Evolutionary conservation across 495 filamentous ascomycete species (phyloP).

Genomic region (Talaromyces liani): DNA sequence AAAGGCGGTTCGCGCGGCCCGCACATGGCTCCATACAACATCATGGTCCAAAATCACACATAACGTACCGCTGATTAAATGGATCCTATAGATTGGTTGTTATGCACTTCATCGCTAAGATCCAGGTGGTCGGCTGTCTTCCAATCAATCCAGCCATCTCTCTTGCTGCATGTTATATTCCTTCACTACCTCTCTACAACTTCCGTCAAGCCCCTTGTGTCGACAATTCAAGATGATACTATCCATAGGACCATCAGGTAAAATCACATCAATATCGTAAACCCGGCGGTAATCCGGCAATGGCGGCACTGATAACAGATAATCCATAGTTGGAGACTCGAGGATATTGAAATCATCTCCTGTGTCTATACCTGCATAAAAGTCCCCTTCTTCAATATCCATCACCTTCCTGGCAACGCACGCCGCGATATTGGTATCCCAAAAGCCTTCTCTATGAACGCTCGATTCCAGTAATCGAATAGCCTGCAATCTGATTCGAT

Average conservation of each 20-base stretch:
- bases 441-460: constrained; percentile 47
- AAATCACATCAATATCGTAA: not conserved
- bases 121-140: not conserved
- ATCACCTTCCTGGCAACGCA: constrained; percentile 23
- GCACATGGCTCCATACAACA: not conserved
- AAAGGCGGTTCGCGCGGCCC: not conserved
- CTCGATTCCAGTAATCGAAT: constrained; percentile 27
- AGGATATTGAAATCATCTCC: not conserved
- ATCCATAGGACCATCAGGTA: not conserved
- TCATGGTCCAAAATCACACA: too few relatives aligned
- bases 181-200: not conserved
- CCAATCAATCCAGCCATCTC: not conserved
- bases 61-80: not conserved
- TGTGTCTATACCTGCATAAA: constrained; percentile 8
- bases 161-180: not conserved
- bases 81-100: too few relatives aligned
- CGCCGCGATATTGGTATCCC: constrained; percentile 18
- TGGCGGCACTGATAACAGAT: not conserved
- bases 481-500: constrained; percentile 33
- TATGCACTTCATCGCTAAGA: too few relatives aligned
- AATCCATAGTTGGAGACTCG: not conserved
- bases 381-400: constrained; percentile 28
- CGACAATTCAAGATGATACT: not conserved
- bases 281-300: not conserved
- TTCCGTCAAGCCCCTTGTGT: not conserved